Base-by-base conservation (phyloP, 495 filamentous ascomycete species). In the Neurospora sp. region DNA sequence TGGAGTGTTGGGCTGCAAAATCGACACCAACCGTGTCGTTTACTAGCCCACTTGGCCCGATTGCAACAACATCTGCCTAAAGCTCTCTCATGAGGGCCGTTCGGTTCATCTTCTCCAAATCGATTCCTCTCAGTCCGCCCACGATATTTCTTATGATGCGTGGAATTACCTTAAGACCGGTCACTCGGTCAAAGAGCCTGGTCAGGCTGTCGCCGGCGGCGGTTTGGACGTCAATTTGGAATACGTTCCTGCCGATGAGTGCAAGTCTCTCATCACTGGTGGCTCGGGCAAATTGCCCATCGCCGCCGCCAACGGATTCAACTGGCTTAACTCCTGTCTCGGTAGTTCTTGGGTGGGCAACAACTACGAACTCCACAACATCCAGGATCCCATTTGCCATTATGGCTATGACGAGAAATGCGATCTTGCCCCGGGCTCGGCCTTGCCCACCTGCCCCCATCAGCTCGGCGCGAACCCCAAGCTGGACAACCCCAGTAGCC, bases 1-100 rank as follows among this genome's bases (percentile, higher is more conserved):
- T 40, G 83, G 83, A 48, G 83, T 85, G 2, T 80, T 85, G 45
- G 83, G 83, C 34, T 85, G 83, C 78, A 84, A 85, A 72, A 77
- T 84, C 39, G 71, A 85, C 77, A 84, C 82, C 21, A 79, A 83
- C 66, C 79, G 82, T 15, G 76, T 84, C n/a, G 83, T 82, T 2
- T 85, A 85, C 77, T 85, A 79, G 82, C 83, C 82, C 7, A 70
- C 69, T 11, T 74, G 78, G 1, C 76, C 83, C 48, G 81, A 82
- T 77, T 85, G 84, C 78, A 75, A 81, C 74, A 83, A 81, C 70
- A 78, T 85, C 73, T 85, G 83, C 77, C 74, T 84, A 36, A 77
- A 78, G 28, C 73, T 85, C 28, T 76, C 73, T 66, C 80, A 84
- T 71, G 74, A 39, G 34, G 81, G 74, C 39, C 83, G 84, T n/a